Base-by-base conservation (phyloP, 202 grass and related monocot genomes). In the Hordeum pubiflorum region DNA sequence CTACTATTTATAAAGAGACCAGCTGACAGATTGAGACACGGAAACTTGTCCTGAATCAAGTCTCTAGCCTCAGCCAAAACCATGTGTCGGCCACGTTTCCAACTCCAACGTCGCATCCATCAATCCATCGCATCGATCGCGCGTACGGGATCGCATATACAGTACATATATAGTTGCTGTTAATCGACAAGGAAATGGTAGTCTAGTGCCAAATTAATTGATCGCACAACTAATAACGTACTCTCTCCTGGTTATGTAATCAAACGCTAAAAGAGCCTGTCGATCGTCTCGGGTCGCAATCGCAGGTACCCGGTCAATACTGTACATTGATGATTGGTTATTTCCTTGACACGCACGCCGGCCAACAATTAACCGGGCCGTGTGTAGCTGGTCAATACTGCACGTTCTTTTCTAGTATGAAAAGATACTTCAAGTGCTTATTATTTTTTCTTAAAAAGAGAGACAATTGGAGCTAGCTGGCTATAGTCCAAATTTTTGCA, bases 81-180 rank as follows among this genome's bases (percentile, higher is more conserved):
- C 40, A 8, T 82, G 78, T 82, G 78, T 77, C 72, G 63, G 84
- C 72, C 84, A 86, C 22, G 50, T 86, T 82, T 67, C 12, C 24
- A 29, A 3, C 46, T 31, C 72, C 11, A 41, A 29, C 22, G 22
- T 76, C 79, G 59, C 78, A 10, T 79, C 54, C 15, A 24, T 37
- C 61, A 3, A 27, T 29, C 52, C 4, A 48, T 69, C 71, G 58
- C 69, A 23, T 80, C 83, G 33, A 22, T 67, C 60, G 21, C 15
- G 22, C 67, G 18, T 65, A 67, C 69, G 22, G 13, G 18, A 67
- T 39, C 18, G 63, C 63, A 67, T n/a, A 32, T 14, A 38, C 10
- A 13, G 27, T 37, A 36, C 11, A 74, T 24, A 78, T 40, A 75
- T 56, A 29, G 27, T 36, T 64, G 50, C 24, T 40, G 46, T 26